Percentiles rank a stretch among this genome's conserved stretches.
Evolutionary conservation across 2,329 filamentous ascomycete species (phyloP).

Genomic region (Chrysoporthe austroafricana): DNA sequence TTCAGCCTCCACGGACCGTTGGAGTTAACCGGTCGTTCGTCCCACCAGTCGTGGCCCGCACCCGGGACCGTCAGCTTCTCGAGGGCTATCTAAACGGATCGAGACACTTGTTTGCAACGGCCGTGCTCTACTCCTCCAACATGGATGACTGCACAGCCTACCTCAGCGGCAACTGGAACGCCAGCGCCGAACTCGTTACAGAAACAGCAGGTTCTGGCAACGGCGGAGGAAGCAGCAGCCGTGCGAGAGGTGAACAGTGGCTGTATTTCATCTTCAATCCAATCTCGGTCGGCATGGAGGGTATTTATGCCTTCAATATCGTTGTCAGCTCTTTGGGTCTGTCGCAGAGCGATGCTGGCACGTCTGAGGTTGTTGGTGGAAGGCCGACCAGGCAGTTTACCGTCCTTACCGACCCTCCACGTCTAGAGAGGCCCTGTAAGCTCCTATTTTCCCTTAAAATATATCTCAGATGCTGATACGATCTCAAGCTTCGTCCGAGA

Average conservation of each 20-base stretch:
- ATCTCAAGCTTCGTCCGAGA: background rate
- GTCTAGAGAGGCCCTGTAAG: background rate
- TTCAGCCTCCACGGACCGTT: slow-evolving; percentile 16
- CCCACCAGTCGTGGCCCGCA: slow-evolving; percentile 26
- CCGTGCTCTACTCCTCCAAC: slow-evolving; percentile 12
- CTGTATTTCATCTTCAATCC: slow-evolving; percentile 24
- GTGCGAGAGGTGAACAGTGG: slow-evolving; percentile 11
- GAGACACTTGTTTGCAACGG: slow-evolving; percentile 11
- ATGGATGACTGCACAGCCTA: background rate
- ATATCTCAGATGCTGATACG: background rate
- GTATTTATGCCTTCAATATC: slow-evolving; percentile 9
- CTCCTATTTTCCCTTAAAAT: background rate
- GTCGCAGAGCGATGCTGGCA: background rate
- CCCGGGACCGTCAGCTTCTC: slow-evolving; percentile 9
- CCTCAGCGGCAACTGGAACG: slow-evolving; percentile 6
- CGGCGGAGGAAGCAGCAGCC: slow-evolving; percentile 15
- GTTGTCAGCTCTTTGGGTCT: background rate
- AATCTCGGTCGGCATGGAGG: background rate
- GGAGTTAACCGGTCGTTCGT: slow-evolving; percentile 5
- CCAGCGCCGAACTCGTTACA: background rate
- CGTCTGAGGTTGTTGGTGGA: slow-evolving; percentile 6
- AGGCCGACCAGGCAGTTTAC: slow-evolving; percentile 10
- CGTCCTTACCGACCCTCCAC: slow-evolving; percentile 6
- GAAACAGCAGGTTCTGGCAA: background rate
- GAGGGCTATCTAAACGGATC: background rate